phyloP scores from a whole-genome alignment of 225 moss, liverwort and hornwort genomes.

The Physcomitrellopsis africana region DNA sequence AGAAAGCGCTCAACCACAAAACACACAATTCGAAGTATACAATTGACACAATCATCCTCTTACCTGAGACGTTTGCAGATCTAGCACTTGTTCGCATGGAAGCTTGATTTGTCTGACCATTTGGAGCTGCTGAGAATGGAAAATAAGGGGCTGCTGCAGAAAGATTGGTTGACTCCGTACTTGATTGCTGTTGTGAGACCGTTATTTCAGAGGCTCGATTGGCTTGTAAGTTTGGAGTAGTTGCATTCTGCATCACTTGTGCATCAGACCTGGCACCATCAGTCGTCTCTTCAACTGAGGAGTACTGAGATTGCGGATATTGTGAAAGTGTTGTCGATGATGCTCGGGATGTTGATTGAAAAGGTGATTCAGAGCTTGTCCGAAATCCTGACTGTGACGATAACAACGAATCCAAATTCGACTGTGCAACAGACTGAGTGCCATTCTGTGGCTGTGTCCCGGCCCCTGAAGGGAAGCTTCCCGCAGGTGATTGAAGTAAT shows the following conservation, averaged over 20 bases:
- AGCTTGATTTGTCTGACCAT: slow-evolving; percentile 51
- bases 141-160: slow-evolving; percentile 34
- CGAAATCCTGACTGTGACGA: slow-evolving; percentile 4
- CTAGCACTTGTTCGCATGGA: slow-evolving; percentile 8
- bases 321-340: slow-evolving; percentile 14
- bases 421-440: slow-evolving; percentile 17
- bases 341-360: background rate
- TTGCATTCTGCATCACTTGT: background rate
- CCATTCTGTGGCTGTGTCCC: slow-evolving; percentile 16
- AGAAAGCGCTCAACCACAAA: background rate
- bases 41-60: background rate
- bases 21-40: background rate
- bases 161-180: slow-evolving; percentile 11
- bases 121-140: slow-evolving; percentile 41
- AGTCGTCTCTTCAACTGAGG: slow-evolving; percentile 12
- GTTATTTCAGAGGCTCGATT: background rate
- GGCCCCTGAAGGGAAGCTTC: background rate
- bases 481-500: slow-evolving; percentile 5
- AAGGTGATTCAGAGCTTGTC: slow-evolving; percentile 10
- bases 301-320: slow-evolving; percentile 14
- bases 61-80: slow-evolving; percentile 15
- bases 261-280: background rate
- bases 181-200: slow-evolving; percentile 16
- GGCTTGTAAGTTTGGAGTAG: background rate
- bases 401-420: slow-evolving; percentile 12